Evolutionary conservation across 345 rosid genomes (phyloP).

Genomic region (Populus ilicifolia): DNA sequence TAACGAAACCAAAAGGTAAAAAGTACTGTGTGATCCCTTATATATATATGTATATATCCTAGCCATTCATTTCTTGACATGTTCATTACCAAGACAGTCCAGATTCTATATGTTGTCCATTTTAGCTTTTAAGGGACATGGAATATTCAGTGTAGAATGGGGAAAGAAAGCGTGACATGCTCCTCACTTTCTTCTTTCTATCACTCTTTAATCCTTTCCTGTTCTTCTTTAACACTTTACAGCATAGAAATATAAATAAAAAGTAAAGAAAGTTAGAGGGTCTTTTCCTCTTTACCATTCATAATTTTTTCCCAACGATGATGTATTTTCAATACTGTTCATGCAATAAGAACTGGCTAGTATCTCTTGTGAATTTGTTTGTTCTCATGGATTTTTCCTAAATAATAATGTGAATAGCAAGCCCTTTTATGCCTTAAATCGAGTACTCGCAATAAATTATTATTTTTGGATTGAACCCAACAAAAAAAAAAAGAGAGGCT

Average conservation of each 20-base stretch:
- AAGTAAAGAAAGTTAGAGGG: background rate
- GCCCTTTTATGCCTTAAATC: background rate
- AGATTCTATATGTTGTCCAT: background rate
- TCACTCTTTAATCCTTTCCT: background rate
- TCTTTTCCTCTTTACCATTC: background rate
- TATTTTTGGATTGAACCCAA: no score
- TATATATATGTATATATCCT: background rate
- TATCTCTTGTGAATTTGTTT: no score
- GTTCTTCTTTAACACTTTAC: background rate
- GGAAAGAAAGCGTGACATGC: background rate
- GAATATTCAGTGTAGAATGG: background rate
- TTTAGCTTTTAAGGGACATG: background rate
- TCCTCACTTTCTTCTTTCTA: background rate
- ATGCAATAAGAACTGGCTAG: no score
- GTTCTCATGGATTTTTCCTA: background rate
- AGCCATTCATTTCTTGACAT: background rate
- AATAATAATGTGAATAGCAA: background rate
- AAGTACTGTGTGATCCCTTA: background rate
- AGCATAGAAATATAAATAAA: background rate
- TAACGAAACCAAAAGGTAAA: background rate
- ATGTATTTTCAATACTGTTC: background rate
- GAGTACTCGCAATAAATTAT: no score
- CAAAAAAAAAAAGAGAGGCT: no score
- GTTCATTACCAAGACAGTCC: background rate
- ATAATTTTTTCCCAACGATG: background rate